phyloP scores from a whole-genome alignment of 257 asterid genomes.

The Buddleja alternifolia region DNA sequence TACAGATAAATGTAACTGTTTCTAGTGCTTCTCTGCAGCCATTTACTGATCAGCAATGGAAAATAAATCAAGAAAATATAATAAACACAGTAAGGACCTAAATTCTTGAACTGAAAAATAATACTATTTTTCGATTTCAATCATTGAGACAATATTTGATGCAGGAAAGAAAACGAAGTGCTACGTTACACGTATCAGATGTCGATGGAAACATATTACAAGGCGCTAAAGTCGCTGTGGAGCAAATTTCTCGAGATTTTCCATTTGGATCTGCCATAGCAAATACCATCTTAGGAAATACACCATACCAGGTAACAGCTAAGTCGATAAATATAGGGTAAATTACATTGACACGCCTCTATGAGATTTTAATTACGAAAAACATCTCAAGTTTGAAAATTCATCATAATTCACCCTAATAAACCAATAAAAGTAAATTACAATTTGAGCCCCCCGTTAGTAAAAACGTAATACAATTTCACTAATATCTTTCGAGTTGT shows the following conservation, averaged over 20 bases:
- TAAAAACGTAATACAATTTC: too few species aligned
- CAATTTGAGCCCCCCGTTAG: too few species aligned
- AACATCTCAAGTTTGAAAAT: too few species aligned
- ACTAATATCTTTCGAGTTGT: too few species aligned
- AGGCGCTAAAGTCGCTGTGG: slow-evolving; percentile 45
- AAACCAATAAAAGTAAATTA: too few species aligned
- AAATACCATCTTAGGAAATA: slow-evolving; percentile 45
- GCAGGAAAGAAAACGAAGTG: slow-evolving; percentile 60
- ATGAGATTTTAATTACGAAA: too few species aligned
- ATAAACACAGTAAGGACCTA: slow-evolving; percentile 41
- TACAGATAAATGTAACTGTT: slow-evolving; percentile 32
- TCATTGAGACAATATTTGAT: background rate
- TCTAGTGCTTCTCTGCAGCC: slow-evolving; percentile 62
- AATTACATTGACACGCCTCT: too few species aligned
- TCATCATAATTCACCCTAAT: too few species aligned
- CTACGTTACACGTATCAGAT: slow-evolving; percentile 50
- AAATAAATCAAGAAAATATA: slow-evolving; percentile 35
- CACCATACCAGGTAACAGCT: slow-evolving; percentile 49
- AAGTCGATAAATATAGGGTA: background rate
- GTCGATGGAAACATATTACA: slow-evolving; percentile 41
- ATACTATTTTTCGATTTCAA: too few species aligned
- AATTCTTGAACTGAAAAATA: background rate
- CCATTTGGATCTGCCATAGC: slow-evolving; percentile 64
- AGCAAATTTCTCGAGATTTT: slow-evolving; percentile 62
- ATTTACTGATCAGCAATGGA: slow-evolving; percentile 53